Percentiles rank a stretch among this genome's conserved stretches.
Conservation (phyloP, 768 basidiomycete species). For the Amanita molliuscula region DNA sequence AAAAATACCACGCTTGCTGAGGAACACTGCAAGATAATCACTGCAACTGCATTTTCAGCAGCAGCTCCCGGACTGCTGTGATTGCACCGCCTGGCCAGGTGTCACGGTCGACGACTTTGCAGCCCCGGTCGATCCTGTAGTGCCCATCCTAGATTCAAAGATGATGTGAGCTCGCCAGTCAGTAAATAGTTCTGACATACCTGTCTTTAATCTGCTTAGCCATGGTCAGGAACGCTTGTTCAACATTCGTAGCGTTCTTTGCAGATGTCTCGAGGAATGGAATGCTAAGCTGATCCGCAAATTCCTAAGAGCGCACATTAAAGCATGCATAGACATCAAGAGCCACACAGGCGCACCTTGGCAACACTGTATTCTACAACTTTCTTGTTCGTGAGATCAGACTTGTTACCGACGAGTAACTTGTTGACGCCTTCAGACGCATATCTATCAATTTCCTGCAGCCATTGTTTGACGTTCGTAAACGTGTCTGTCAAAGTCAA, state of each 20-base stretch:
- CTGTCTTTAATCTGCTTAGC: constrained; percentile 94
- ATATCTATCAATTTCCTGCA: constrained; percentile 89
- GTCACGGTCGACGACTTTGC: constrained; percentile 80
- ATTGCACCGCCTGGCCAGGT: constrained; percentile 75
- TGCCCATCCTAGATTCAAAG: constrained; percentile 57
- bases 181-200: constrained; percentile 25
- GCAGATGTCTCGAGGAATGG: constrained; percentile 99
- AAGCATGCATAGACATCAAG: background rate
- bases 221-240: constrained; percentile 98
- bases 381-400: constrained; percentile 95
- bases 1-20: background rate
- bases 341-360: constrained; percentile 40
- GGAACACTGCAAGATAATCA: background rate
- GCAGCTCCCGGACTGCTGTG: constrained; percentile 64
- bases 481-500: constrained; percentile 59
- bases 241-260: constrained; percentile 97
- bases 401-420: constrained; percentile 97
- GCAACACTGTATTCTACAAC: constrained; percentile 85
- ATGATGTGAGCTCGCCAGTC: background rate
- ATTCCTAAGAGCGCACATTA: constrained; percentile 44
- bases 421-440: constrained; percentile 99
- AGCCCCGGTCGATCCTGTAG: constrained; percentile 63
- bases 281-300: constrained; percentile 88
- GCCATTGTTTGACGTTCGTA: constrained; percentile 92
- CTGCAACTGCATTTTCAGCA: constrained; percentile 41